These are phyloP conservation scores for Daldinia concentrica DNA, from an alignment of 495 filamentous ascomycete genomes.

Conservation along the genomic window DNA sequence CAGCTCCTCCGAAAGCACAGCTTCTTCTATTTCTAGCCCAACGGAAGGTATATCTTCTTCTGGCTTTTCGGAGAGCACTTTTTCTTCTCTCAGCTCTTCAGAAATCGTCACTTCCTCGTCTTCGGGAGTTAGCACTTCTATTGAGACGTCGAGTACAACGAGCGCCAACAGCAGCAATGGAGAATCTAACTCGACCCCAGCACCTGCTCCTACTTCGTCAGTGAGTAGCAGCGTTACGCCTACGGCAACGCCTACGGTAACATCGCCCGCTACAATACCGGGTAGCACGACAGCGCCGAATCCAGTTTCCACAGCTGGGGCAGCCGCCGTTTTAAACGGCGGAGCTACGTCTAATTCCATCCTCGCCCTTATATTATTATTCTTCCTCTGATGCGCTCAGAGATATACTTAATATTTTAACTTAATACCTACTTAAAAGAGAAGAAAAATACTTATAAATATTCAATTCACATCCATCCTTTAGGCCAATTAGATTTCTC, in stretches of 20 bases:
- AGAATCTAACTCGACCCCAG: slow-evolving; percentile 15
- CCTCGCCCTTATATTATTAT: slow-evolving; percentile 20
- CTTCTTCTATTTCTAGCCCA: slow-evolving; percentile 11
- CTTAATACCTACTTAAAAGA: background rate
- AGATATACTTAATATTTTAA: slow-evolving; percentile 24
- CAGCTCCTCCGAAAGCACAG: slow-evolving; percentile 1
- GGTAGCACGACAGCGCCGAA: slow-evolving; percentile 19
- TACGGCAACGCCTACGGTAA: slow-evolving; percentile 23
- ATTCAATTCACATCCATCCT: slow-evolving; percentile 38
- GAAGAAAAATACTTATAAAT: slow-evolving; percentile 3
- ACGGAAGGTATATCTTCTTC: background rate
- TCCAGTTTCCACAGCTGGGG: slow-evolving; percentile 30
- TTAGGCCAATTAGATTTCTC: slow-evolving; percentile 19
- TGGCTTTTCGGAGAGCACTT: slow-evolving; percentile 11
- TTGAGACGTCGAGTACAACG: slow-evolving; percentile 11
- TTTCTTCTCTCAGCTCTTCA: slow-evolving; percentile 12
- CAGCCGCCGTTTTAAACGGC: slow-evolving; percentile 3
- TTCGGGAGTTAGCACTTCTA: slow-evolving; percentile 6
- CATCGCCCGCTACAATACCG: slow-evolving; percentile 21
- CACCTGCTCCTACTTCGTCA: slow-evolving; percentile 9
- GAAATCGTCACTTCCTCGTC: background rate
- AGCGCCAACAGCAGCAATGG: slow-evolving; percentile 11
- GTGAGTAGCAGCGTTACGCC: slow-evolving; percentile 2
- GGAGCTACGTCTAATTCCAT: slow-evolving; percentile 10
- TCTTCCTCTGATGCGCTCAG: slow-evolving; percentile 26